These are phyloP conservation scores for Calvatia gigantea DNA, from an alignment of 768 basidiomycete genomes.

Conservation along the genomic window DNA sequence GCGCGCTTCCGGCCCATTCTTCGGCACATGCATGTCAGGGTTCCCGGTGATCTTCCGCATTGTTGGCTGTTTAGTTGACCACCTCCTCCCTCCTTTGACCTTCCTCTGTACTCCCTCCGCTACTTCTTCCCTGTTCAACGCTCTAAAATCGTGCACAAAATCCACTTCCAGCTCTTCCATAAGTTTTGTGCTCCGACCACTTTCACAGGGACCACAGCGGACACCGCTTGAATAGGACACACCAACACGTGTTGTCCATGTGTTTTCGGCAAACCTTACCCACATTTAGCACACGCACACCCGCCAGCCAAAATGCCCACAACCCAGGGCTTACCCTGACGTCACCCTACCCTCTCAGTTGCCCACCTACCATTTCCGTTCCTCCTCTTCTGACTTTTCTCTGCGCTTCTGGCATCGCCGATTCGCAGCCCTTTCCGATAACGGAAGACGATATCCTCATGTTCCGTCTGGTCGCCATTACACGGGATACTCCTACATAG, in stretches of 20 bases:
- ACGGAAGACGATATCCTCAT: slow-evolving; percentile 7
- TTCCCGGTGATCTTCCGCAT: background rate
- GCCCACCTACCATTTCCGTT: slow-evolving; percentile 4
- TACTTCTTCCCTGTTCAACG: no score
- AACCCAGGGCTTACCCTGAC: slow-evolving; percentile 8
- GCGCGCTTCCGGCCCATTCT: background rate
- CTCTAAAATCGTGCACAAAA: background rate
- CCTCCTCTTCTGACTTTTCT: background rate
- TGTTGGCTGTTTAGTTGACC: no score
- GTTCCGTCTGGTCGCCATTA: background rate
- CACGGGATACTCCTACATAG: background rate
- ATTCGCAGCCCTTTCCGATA: background rate
- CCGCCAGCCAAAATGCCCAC: no score
- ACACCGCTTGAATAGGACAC: background rate
- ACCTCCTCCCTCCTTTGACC: background rate
- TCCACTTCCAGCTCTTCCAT: background rate
- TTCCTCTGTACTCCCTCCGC: background rate
- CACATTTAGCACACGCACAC: slow-evolving; percentile 6
- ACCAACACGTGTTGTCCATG: slow-evolving; percentile 12
- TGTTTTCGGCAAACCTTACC: slow-evolving; percentile 1
- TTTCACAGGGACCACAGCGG: background rate
- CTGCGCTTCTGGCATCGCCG: no score
- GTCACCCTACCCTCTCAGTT: background rate
- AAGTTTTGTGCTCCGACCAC: background rate
- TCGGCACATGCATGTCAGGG: no score